phyloP scores from a whole-genome alignment of 2,329 filamentous ascomycete genomes.

The Neospermospora avenae region DNA sequence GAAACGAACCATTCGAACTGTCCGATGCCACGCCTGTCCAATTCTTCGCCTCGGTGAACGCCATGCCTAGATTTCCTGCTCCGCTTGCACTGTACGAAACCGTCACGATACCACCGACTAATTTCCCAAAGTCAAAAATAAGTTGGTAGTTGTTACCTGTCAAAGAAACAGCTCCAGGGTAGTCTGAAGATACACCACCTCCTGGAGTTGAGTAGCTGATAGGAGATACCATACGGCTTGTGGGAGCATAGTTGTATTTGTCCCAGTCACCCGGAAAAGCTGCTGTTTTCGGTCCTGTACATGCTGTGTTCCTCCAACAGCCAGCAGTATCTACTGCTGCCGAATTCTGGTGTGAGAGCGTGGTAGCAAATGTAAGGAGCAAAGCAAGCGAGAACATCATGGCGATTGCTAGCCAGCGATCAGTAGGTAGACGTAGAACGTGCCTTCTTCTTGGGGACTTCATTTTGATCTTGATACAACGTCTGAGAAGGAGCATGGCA shows the following conservation, averaged over 20 bases:
- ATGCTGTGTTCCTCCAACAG: slow-evolving; percentile 56
- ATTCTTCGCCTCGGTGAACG: slow-evolving; percentile 46
- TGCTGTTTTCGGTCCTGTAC: slow-evolving; percentile 42
- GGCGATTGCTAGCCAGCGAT: slow-evolving; percentile 1
- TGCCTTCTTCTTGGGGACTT: background rate
- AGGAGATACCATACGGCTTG: slow-evolving; percentile 48
- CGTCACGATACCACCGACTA: slow-evolving; percentile 54
- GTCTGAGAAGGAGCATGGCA: background rate
- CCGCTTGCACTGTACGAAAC: slow-evolving; percentile 46
- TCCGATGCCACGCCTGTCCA: slow-evolving; percentile 46
- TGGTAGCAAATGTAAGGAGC: slow-evolving; percentile 2
- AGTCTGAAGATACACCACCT: slow-evolving; percentile 39
- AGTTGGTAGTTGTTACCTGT: slow-evolving; percentile 47
- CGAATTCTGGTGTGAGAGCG: slow-evolving; percentile 6
- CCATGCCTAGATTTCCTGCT: slow-evolving; percentile 41
- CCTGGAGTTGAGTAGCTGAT: slow-evolving; percentile 18
- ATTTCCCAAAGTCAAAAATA: slow-evolving; percentile 56
- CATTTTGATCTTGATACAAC: background rate
- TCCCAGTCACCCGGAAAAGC: slow-evolving; percentile 58
- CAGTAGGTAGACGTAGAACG: background rate
- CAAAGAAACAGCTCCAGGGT: slow-evolving; percentile 15
- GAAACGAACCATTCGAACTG: slow-evolving; percentile 44
- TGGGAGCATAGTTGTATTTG: slow-evolving; percentile 53
- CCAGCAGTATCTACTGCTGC: slow-evolving; percentile 8
- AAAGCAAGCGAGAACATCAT: slow-evolving; percentile 9